Evolutionary conservation across 2,329 filamentous ascomycete species (phyloP).

Genomic region (Pseudogymnoascus sp.): DNA sequence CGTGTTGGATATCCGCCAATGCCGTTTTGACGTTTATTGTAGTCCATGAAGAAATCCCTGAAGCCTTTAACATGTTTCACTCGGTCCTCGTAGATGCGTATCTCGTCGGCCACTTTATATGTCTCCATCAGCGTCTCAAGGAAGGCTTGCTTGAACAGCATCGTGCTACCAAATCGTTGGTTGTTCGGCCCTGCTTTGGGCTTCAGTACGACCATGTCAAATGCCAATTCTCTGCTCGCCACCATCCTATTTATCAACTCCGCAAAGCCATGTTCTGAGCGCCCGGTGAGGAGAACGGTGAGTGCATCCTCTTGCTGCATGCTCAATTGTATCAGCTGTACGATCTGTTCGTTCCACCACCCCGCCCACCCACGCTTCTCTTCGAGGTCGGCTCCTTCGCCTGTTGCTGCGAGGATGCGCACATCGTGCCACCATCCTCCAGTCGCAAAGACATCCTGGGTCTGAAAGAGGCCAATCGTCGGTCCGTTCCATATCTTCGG

Average conservation of each 20-base stretch:
- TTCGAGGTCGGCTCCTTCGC: slow-evolving; percentile 73
- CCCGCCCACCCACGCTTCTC: slow-evolving; percentile 80
- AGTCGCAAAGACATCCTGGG: slow-evolving; percentile 67
- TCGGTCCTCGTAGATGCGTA: slow-evolving; percentile 67
- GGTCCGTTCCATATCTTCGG: slow-evolving; percentile 75
- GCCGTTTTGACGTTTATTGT: slow-evolving; percentile 56
- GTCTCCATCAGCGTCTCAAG: slow-evolving; percentile 77
- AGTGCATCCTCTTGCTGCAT: slow-evolving; percentile 79
- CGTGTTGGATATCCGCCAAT: slow-evolving; percentile 48
- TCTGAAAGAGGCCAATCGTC: slow-evolving; percentile 71
- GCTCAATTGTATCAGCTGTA: slow-evolving; percentile 71
- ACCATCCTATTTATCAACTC: slow-evolving; percentile 78
- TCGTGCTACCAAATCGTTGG: slow-evolving; percentile 73
- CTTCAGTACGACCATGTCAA: slow-evolving; percentile 85
- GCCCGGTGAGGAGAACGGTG: slow-evolving; percentile 80
- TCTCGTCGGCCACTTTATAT: slow-evolving; percentile 74
- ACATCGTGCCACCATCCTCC: slow-evolving; percentile 98
- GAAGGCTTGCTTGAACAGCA: slow-evolving; percentile 87
- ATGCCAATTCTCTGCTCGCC: slow-evolving; percentile 68
- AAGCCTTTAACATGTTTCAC: slow-evolving; percentile 70
- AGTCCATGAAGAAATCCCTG: slow-evolving; percentile 71
- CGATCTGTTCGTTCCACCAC: slow-evolving; percentile 95
- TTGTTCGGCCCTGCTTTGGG: slow-evolving; percentile 74
- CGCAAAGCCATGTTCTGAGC: slow-evolving; percentile 69
- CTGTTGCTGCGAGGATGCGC: slow-evolving; percentile 77